Evolutionary conservation across 2,329 filamentous ascomycete genomes (phyloP), one percentile per base, ranked within the genome.

Genomic region (Cadophora sp.): DNA sequence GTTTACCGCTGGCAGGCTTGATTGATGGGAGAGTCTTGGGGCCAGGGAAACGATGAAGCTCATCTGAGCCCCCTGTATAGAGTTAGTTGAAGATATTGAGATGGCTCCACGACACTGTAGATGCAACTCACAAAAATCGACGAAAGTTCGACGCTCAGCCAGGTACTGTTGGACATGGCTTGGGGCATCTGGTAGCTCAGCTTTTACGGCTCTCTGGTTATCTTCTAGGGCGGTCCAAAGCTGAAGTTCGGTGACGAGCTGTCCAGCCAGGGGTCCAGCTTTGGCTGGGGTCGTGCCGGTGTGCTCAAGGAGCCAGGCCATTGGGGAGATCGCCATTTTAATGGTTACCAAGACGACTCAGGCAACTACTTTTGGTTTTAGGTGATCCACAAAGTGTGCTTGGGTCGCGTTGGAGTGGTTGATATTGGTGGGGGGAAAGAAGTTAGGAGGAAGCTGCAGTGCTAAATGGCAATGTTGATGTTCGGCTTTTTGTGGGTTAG

Each of bases 81-180:
- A n/a, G 43, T 46, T 19, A 46, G 43, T n/a, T 22, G 43, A 46
- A n/a, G 3, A 9, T n/a, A n/a, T 19, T 46, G 4, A 16, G 3
- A 43, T 43, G 31, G 31, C 12, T 46, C 19, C 8, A 16, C 16
- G 19, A 60, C 31, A 9, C 4, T 46, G 9, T 60, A 6, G 34
- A 46, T 3, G 19, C 3, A 46, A 46, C 58, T 27, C 27, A 46
- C 58, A 61, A 12, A 61, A 46, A 61, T 61, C 37, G 5, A 34
- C 37, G 24, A 61, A 61, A 6, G 58, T 46, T 31, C 58, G 4
- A 3, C 58, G 58, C 37, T 61, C 58, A 4, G 58, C 58, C 3
- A 61, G 58, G 22, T 46, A 61, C 16, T 61, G 37, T 37, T 61
- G 58, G 8, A 61, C 22, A n/a, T 61, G 16, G 24, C 14, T 22